Evolutionary conservation across 179 eudicot species (phyloP).

Genomic region (Amaranthus tricolor): DNA sequence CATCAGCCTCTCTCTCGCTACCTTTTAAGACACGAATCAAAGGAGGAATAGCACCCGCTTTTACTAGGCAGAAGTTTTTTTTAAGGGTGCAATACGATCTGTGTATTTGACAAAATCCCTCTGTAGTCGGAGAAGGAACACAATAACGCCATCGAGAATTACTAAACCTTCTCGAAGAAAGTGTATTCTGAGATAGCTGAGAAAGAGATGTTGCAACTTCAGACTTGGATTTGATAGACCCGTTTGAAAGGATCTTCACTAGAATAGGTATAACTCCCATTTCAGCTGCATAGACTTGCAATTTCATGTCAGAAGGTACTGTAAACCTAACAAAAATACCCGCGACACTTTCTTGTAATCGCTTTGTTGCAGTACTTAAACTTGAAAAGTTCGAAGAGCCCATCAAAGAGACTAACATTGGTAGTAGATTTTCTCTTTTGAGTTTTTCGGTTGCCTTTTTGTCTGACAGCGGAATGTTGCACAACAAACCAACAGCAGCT

Average conservation of each 20-base stretch:
- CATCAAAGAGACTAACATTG: conserved; percentile 47
- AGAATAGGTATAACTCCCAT: conserved; percentile 56
- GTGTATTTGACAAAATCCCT: conserved; percentile 60
- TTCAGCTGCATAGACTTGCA: conserved; percentile 61
- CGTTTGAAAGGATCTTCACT: conserved; percentile 51
- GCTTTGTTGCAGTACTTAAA: conserved; percentile 28
- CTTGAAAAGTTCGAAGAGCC: conserved; percentile 30
- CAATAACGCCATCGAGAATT: conserved; percentile 53
- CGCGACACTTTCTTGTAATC: conserved; percentile 57
- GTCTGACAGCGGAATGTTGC: conserved; percentile 61
- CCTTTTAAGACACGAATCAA: conserved; percentile 51
- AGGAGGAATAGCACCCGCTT: conserved; percentile 60
- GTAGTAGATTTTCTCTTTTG: conserved; percentile 51
- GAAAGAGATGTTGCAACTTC: conserved; percentile 69
- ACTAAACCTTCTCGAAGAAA: conserved; percentile 35
- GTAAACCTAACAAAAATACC: conserved; percentile 65
- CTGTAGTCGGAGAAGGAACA: conserved; percentile 37
- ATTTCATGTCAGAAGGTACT: conserved; percentile 55
- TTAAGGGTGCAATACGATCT: conserved; percentile 49
- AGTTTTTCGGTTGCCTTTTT: conserved; percentile 57
- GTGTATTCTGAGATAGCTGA: conserved; percentile 61
- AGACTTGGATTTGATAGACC: conserved; percentile 49
- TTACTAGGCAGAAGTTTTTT: conserved; percentile 69
- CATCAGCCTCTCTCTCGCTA: conserved; percentile 69
- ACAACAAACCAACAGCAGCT: conserved; percentile 61